phyloP scores from a whole-genome alignment of 2,329 filamentous ascomycete genomes.

The Fusarium protoensiforme region DNA sequence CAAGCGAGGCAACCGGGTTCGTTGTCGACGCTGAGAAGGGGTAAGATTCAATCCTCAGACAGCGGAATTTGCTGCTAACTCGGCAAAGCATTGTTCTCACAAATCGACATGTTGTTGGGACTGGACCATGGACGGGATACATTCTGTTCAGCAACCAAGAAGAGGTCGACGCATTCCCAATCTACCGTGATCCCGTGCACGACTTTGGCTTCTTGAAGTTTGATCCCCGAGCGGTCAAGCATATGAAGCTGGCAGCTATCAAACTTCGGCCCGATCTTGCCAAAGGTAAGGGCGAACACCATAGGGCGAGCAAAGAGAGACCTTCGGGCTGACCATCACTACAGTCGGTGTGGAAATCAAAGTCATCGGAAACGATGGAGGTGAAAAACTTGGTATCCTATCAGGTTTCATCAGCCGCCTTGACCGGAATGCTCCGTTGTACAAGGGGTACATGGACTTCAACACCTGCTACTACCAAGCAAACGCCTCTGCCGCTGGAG shows the following conservation, averaged over 20 bases:
- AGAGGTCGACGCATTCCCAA: constrained; percentile 91
- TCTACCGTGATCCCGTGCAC: constrained; percentile 97
- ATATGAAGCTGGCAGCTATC: constrained; percentile 79
- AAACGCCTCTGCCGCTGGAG: constrained; percentile 93
- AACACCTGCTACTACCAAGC: constrained; percentile 97
- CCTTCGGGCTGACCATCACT: neutral
- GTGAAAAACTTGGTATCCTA: constrained; percentile 44
- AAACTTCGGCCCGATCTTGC: constrained; percentile 25
- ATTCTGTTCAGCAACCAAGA: constrained; percentile 99
- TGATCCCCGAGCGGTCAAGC: constrained; percentile 94
- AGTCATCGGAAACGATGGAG: constrained; percentile 28
- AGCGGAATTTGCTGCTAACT: neutral
- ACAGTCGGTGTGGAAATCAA: constrained; percentile 28
- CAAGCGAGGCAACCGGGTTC: constrained; percentile 91
- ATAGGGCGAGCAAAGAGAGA: neutral
- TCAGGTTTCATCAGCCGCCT: constrained; percentile 96
- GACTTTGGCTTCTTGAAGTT: constrained; percentile 98
- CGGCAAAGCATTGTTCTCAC: constrained; percentile 65
- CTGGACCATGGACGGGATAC: constrained; percentile 97
- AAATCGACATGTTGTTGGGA: constrained; percentile 92
- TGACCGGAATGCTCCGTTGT: constrained; percentile 95
- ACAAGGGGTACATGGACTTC: constrained; percentile 98
- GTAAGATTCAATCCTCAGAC: neutral
- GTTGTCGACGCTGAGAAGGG: constrained; percentile 22
- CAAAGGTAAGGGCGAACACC: neutral